phyloP scores from a whole-genome alignment of 2,329 filamentous ascomycete genomes.

The Ustulina deusta region DNA sequence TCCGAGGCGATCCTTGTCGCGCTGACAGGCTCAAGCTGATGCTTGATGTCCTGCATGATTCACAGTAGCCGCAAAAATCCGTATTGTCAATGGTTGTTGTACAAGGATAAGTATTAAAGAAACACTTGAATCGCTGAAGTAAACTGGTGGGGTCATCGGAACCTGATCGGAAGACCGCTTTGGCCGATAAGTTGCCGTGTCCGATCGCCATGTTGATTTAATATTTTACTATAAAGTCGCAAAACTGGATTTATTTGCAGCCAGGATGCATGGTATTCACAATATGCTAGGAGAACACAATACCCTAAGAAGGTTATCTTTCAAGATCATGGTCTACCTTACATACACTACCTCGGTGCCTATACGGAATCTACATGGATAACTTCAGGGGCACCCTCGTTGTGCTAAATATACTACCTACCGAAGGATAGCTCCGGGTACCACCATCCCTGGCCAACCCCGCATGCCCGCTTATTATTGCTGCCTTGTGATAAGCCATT shows the following conservation, averaged over 20 bases:
- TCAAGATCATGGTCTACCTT: neutral
- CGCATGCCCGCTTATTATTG: slow-evolving; percentile 15
- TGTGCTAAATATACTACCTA: neutral
- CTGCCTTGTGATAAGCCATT: slow-evolving; percentile 1
- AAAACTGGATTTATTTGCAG: neutral
- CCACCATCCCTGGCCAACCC: slow-evolving; percentile 20
- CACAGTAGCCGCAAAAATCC: neutral
- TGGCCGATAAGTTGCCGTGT: slow-evolving; percentile 34
- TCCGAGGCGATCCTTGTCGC: slow-evolving; percentile 62
- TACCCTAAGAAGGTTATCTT: neutral
- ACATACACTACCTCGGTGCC: neutral
- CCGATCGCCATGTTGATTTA: slow-evolving; percentile 18
- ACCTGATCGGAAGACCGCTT: slow-evolving; percentile 47
- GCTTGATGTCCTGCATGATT: slow-evolving; percentile 60
- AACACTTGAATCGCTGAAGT: slow-evolving; percentile 6
- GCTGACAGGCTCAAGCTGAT: slow-evolving; percentile 67
- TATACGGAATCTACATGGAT: neutral
- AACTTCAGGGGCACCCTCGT: neutral
- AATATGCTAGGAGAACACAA: neutral
- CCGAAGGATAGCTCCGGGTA: slow-evolving; percentile 12
- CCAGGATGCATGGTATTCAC: neutral
- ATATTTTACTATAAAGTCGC: neutral
- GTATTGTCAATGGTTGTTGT: neutral
- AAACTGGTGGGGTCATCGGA: slow-evolving; percentile 43
- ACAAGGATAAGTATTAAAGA: slow-evolving; percentile 1